These are phyloP conservation scores for Pyracantha coccinea DNA, from an alignment of 331 rosid genomes.

Conservation along the genomic window DNA sequence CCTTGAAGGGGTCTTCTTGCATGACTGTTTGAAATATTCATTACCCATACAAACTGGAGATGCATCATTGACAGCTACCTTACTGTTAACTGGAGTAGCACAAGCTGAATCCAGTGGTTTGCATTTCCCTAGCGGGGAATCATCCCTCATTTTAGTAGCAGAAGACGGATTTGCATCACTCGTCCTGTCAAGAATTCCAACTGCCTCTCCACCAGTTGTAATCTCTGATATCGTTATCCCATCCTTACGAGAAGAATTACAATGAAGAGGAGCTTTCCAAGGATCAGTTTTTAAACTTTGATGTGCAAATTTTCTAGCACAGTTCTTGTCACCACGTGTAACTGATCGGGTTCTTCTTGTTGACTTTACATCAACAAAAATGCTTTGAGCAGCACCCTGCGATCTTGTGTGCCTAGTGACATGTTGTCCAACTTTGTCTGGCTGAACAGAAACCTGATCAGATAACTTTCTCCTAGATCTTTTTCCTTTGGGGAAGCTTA, in stretches of 20 bases:
- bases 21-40: conserved; percentile 54
- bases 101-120: conserved; percentile 37
- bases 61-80: conserved; percentile 35
- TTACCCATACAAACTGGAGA: conserved; percentile 91
- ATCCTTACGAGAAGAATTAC: conserved; percentile 4
- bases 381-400: conserved; percentile 4
- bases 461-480: conserved; percentile 51
- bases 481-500: conserved; percentile 37
- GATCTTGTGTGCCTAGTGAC: conserved; percentile 30
- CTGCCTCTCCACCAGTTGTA: background rate
- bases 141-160: conserved; percentile 14
- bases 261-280: conserved; percentile 10
- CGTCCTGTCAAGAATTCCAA: conserved; percentile 3
- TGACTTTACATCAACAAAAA: conserved; percentile 16
- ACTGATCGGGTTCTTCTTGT: conserved; percentile 16
- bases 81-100: conserved; percentile 49
- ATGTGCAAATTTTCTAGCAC: conserved; percentile 10
- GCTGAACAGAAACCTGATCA: conserved; percentile 11
- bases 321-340: background rate
- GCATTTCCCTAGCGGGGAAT: conserved; percentile 35
- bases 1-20: conserved; percentile 31
- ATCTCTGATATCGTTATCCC: conserved; percentile 11
- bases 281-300: conserved; percentile 5
- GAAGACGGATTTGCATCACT: conserved; percentile 14
- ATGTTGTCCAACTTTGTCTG: conserved; percentile 24